Percentiles rank a stretch among this genome's conserved stretches.
Conservation (phyloP, 495 filamentous ascomycete genomes). For the Podospora sp. region DNA sequence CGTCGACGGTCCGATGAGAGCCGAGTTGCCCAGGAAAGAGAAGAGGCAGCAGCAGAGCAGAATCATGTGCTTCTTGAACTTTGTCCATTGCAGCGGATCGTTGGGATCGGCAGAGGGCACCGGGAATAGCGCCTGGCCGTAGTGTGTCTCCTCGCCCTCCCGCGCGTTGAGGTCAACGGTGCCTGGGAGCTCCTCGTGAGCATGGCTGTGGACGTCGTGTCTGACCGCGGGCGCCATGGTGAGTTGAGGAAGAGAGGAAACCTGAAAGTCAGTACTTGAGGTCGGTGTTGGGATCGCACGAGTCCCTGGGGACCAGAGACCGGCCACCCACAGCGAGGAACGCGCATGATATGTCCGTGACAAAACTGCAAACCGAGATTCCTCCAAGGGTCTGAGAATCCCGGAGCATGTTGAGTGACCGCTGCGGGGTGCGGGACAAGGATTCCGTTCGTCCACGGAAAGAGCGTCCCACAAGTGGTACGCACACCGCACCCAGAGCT, state of each 20-base stretch:
- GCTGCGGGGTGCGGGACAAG: background rate
- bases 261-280: background rate
- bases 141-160: conserved; percentile 65
- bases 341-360: background rate
- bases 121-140: conserved; percentile 64
- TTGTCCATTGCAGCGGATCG: conserved; percentile 65
- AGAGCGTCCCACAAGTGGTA: background rate
- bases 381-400: background rate
- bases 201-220: conserved; percentile 47
- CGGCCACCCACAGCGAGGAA: background rate
- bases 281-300: background rate
- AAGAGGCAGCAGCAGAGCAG: conserved; percentile 61
- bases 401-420: background rate
- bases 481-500: background rate
- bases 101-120: conserved; percentile 66
- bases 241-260: background rate
- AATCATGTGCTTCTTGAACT: conserved; percentile 62
- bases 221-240: background rate
- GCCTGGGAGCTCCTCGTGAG: conserved; percentile 60
- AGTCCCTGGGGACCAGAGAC: background rate
- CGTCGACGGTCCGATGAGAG: conserved; percentile 59
- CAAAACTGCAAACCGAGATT: background rate
- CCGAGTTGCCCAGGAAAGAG: conserved; percentile 63
- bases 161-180: conserved; percentile 54
- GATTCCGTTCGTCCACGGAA: background rate